These are phyloP conservation scores for Blastobotrys aristatus DNA, from an alignment of 1,139 yeast species.

Conservation along the genomic window DNA sequence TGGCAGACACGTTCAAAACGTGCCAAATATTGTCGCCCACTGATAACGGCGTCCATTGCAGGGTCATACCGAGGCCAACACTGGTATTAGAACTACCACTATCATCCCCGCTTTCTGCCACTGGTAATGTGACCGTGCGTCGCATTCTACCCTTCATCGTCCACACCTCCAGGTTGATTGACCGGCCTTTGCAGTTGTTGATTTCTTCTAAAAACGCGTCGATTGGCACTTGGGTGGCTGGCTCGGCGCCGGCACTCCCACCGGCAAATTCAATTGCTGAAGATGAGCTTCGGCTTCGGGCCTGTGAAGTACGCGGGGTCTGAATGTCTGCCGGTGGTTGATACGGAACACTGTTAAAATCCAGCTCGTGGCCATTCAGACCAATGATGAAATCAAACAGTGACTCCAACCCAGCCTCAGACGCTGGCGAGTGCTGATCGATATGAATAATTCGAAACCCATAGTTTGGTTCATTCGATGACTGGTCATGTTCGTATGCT, in stretches of 20 bases:
- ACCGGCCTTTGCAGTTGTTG: slow-evolving; percentile 30
- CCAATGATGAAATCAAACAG: slow-evolving; percentile 84
- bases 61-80: slow-evolving; percentile 52
- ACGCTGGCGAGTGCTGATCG: slow-evolving; percentile 40
- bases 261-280: slow-evolving; percentile 15
- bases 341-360: neutral
- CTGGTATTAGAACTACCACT: slow-evolving; percentile 13
- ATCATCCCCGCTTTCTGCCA: slow-evolving; percentile 7
- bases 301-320: slow-evolving; percentile 4
- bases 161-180: slow-evolving; percentile 68
- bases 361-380: slow-evolving; percentile 62
- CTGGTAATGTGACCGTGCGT: slow-evolving; percentile 44
- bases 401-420: slow-evolving; percentile 58
- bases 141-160: slow-evolving; percentile 79
- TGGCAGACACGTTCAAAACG: slow-evolving; percentile 63
- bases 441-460: slow-evolving; percentile 57
- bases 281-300: neutral
- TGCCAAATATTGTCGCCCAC: slow-evolving; percentile 88
- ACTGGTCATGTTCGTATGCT: slow-evolving; percentile 4
- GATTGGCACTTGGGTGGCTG: slow-evolving; percentile 24
- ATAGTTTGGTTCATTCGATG: slow-evolving; percentile 27
- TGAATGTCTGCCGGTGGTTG: slow-evolving; percentile 2
- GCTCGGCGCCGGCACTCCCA: slow-evolving; percentile 16
- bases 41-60: slow-evolving; percentile 72
- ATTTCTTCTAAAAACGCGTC: slow-evolving; percentile 29